Base-by-base conservation (phyloP, 2,329 filamentous ascomycete genomes). In the Fusarium liriodendri region DNA sequence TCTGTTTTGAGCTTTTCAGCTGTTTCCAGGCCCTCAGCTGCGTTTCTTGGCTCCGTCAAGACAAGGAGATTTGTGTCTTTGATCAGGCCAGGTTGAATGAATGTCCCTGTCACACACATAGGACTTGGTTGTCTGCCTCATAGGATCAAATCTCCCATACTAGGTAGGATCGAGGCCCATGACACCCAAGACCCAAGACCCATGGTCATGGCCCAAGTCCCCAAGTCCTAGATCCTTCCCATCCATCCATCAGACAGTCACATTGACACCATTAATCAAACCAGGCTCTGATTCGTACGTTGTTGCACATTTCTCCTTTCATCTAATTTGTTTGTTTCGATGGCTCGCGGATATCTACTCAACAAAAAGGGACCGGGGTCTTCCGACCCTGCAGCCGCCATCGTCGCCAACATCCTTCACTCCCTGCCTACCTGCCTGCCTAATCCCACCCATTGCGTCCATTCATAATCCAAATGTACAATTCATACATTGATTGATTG, bases 321-420 rank as follows among this genome's bases (percentile, higher is more conserved):
- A 63, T 75, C 72, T 72, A 74, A 70, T 64, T 65, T 74, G 62
- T 61, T 42, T 69, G 62, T 61, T 42, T 67, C 68, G 55, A 70
- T 69, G 67, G 71, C 72, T 77, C 76, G 63, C 61, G 54, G 61
- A 76, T 76, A 77, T 77, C 72, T 77, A 73, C 63, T 70, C 62
- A 69, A 73, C 64, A 70, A 75, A 72, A 63, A 63, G 66, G 47
- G 54, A 38, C 55, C 66, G 63, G 64, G 64, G 62, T 66, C 20
- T 32, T 62, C 42, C 37, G 22, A 69, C 67, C 73, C 64, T 60
- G 62, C 67, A 68, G 72, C 72, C 64, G 66, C 72, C 70, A 76
- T 76, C 70, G 55, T 76, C 70, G 55, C 64, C 62, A 65, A 64
- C 54, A 62, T 70, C 27, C 27, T 14, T 52, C 47, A 9, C 22